Base-by-base conservation (phyloP, 2,329 filamentous ascomycete species). In the Ramichloridium luteum region DNA sequence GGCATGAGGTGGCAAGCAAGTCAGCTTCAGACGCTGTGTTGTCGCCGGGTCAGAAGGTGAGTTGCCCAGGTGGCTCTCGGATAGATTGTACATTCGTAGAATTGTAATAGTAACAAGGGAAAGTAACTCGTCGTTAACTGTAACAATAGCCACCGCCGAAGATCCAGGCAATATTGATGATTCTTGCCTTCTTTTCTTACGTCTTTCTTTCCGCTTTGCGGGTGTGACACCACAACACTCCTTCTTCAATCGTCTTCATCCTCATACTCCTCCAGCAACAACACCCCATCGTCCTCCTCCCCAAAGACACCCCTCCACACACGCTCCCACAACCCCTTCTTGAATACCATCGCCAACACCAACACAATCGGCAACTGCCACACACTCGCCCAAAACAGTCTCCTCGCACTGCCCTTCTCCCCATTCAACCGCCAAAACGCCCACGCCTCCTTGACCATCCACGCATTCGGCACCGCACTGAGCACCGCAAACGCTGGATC, bases 331-430 rank as follows among this genome's bases (percentile, higher is more conserved):
- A 93, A 69, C 0, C 86, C 88, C 61, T 85, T 93, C 70, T 98
- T 98, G 58, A 93, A 83, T 34, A 80, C 72, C 57, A 96, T 77
- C 3, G 85, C 88, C 38, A 94, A 64, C 28, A 94, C 84, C 67
- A 98, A 74, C 25, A 96, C 70, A 15, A 79, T 80, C 0, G 90
- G 90, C 28, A 98, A 57, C 60, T 94, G 86, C 90, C 88, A 96
- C 6, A 98, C 84, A 55, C 84, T 93, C 2, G 90, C 86, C 90
- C 90, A 98, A 57, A 98, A 98, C 31, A 98, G 58, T 0, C 79
- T 77, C 34, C 84, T 71, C 2, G 90, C 86, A 12, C 72, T 83
- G 2, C 86, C 86, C 46, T 77, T 76, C 39, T 78, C 71, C 9
- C 88, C 88, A 48, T 84, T 73, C 16, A 72, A 63, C 40, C 69